Evolutionary conservation across 768 basidiomycete genomes (phyloP).

Genomic region (Neoboletus brunneissimus): DNA sequence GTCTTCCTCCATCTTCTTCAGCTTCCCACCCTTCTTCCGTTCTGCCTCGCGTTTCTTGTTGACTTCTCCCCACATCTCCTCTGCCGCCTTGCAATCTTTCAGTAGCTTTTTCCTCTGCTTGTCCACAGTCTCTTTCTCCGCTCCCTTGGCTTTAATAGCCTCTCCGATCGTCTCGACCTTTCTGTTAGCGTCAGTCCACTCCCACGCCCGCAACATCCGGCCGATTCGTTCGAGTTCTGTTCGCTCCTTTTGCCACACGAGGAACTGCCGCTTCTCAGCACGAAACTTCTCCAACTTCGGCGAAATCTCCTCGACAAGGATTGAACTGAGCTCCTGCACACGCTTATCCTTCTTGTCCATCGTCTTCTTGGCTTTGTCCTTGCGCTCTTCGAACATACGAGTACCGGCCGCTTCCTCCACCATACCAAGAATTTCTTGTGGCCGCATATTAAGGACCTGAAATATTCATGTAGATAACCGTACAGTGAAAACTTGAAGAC

Average conservation of each 20-base stretch:
- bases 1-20: constrained; percentile 80
- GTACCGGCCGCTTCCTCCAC: constrained; percentile 99
- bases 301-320: constrained; percentile 85
- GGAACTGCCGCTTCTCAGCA: constrained; percentile 80
- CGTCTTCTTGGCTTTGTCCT: constrained; percentile 93
- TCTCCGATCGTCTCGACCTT: constrained; percentile 53
- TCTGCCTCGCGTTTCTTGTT: constrained; percentile 80
- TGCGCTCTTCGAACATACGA: constrained; percentile 98
- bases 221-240: constrained; percentile 85
- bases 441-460: constrained; percentile 92
- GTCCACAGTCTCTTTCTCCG: constrained; percentile 45
- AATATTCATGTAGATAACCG: not conserved
- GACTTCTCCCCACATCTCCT: constrained; percentile 64
- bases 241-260: constrained; percentile 87
- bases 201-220: constrained; percentile 80
- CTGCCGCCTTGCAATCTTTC: constrained; percentile 59
- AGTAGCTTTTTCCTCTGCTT: constrained; percentile 48
- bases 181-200: constrained; percentile 69
- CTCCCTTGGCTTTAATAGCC: constrained; percentile 51
- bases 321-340: constrained; percentile 79
- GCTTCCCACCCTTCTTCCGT: constrained; percentile 88
- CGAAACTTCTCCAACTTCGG: constrained; percentile 93
- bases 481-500: not conserved
- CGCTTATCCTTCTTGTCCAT: constrained; percentile 98
- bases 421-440: constrained; percentile 96